Evolutionary conservation across 2,329 filamentous ascomycete genomes (phyloP).

Genomic region (Byssochlamys sp.): DNA sequence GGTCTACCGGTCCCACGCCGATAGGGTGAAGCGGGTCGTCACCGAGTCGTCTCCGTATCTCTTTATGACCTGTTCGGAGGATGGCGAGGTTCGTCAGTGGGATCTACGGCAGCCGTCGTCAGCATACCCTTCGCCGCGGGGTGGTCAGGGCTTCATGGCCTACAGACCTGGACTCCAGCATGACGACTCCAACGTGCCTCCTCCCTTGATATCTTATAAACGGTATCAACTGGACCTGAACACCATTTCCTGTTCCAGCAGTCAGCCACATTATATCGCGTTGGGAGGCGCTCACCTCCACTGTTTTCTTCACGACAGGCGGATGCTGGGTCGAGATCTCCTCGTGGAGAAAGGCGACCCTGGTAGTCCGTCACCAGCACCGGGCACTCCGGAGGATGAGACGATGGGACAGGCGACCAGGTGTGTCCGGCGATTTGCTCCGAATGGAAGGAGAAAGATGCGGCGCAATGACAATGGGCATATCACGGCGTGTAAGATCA

Average conservation of each 20-base stretch:
- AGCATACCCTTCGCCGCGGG: slow-evolving; percentile 48
- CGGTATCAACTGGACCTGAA: slow-evolving; percentile 55
- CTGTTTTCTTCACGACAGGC: slow-evolving; percentile 59
- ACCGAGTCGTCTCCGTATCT: slow-evolving; percentile 58
- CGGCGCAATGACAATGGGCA: slow-evolving; percentile 47
- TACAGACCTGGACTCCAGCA: slow-evolving; percentile 31
- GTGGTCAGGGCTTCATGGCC: slow-evolving; percentile 36
- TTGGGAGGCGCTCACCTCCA: slow-evolving; percentile 59
- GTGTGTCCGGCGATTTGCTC: slow-evolving; percentile 58
- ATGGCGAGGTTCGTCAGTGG: slow-evolving; percentile 61
- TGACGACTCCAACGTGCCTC: slow-evolving; percentile 46
- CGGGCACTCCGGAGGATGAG: slow-evolving; percentile 43
- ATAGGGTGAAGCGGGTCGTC: slow-evolving; percentile 59
- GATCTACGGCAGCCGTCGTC: slow-evolving; percentile 55
- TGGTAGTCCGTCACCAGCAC: slow-evolving; percentile 30
- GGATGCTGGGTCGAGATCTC: slow-evolving; percentile 55
- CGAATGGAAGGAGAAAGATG: slow-evolving; percentile 45
- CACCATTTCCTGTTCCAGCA: slow-evolving; percentile 58
- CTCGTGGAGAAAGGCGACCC: slow-evolving; percentile 44
- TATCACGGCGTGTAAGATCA: slow-evolving; percentile 63
- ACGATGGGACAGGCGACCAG: slow-evolving; percentile 50
- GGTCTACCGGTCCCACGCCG: slow-evolving; percentile 54
- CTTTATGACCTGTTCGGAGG: slow-evolving; percentile 62
- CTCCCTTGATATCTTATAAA: slow-evolving; percentile 59
- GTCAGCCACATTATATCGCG: slow-evolving; percentile 60